These are phyloP conservation scores for Heteromeles arbutifolia DNA, from an alignment of 306 rosid species.

Conservation along the genomic window DNA sequence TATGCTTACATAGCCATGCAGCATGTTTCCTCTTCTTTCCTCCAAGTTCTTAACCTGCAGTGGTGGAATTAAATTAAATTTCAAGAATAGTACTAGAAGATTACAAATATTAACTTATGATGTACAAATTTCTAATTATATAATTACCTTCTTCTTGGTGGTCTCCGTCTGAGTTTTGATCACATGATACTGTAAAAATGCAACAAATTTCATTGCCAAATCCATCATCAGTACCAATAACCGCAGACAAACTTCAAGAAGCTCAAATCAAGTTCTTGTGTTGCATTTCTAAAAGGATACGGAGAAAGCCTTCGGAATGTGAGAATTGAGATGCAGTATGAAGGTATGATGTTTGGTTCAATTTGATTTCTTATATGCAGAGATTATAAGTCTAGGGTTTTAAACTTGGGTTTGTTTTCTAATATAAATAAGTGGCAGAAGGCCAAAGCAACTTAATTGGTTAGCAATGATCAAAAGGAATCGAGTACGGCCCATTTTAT, in stretches of 20 bases:
- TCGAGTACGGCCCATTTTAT: too few relatives aligned
- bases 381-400: not conserved
- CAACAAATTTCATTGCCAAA: not conserved
- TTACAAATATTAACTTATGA: not conserved
- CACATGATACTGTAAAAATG: constrained; percentile 49
- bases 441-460: not conserved
- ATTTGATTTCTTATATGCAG: not conserved
- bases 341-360: not conserved
- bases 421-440: not conserved
- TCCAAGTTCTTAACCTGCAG: constrained; percentile 51
- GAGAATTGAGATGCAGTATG: not conserved
- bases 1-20: constrained; percentile 41
- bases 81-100: not conserved
- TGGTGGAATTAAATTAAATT: not conserved
- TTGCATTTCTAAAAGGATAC: too few relatives aligned
- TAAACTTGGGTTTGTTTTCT: not conserved
- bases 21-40: constrained; percentile 30
- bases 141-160: constrained; percentile 50
- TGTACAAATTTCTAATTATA: not conserved
- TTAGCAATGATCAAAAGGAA: too few relatives aligned
- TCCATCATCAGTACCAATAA: not conserved
- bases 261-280: too few relatives aligned
- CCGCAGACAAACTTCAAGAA: not conserved
- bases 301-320: too few relatives aligned
- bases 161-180: constrained; percentile 51